Evolutionary conservation across 805 yeast genomes (phyloP).

Genomic region (Wickerhamia fluorescens): DNA sequence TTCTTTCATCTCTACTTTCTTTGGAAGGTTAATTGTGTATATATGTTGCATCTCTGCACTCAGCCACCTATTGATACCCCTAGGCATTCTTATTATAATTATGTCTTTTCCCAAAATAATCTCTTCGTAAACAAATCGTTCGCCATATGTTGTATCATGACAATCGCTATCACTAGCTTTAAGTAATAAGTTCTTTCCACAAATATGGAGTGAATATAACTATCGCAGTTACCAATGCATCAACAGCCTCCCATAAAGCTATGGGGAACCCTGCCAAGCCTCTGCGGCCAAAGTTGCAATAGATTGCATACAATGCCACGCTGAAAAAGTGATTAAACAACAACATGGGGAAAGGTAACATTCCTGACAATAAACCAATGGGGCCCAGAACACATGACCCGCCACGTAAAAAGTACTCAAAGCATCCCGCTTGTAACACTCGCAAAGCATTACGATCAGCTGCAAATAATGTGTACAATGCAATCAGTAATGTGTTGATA

Average conservation of each 20-base stretch:
- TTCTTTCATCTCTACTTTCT: no score
- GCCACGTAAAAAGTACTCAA: conserved; percentile 76
- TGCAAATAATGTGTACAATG: conserved; percentile 83
- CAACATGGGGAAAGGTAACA: conserved; percentile 65
- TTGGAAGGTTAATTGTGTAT: no score
- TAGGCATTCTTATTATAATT: no score
- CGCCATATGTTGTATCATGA: no score
- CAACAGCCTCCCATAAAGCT: conserved; percentile 63
- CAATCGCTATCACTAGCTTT: no score
- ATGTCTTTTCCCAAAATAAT: no score
- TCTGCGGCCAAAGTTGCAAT: conserved; percentile 54
- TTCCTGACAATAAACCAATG: conserved; percentile 75
- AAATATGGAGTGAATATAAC: conserved; percentile 76
- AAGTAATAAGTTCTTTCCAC: conserved; percentile 39
- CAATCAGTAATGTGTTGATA: conserved; percentile 83
- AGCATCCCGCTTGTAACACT: conserved; percentile 82
- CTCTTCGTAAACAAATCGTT: no score
- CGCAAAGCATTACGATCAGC: conserved; percentile 64
- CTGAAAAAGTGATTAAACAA: conserved; percentile 82
- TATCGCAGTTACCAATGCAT: conserved; percentile 66
- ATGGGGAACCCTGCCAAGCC: conserved; percentile 65
- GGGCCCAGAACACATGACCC: conserved; percentile 78
- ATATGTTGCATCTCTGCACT: no score
- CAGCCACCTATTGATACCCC: no score
- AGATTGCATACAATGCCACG: conserved; percentile 82